phyloP scores from a whole-genome alignment of 805 yeast species.

The Yamadazyma olivae region DNA sequence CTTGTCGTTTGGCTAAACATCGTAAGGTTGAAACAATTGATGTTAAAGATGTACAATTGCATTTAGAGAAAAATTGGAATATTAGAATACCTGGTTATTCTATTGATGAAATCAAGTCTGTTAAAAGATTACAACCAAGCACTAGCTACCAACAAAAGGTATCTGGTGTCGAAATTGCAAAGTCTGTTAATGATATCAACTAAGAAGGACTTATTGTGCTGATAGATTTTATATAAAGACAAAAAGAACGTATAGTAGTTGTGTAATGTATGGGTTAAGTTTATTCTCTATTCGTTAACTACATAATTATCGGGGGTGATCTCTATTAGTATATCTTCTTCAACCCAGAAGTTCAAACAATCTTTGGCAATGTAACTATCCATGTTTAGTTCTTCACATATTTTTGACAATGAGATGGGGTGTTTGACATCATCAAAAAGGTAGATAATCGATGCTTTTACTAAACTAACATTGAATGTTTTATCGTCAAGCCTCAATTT shows the following conservation, averaged over 20 bases:
- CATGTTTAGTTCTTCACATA: conserved; percentile 40
- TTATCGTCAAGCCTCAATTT: conserved; percentile 45
- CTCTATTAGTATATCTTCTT: conserved; percentile 49
- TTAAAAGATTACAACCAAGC: conserved; percentile 70
- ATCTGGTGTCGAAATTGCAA: conserved; percentile 64
- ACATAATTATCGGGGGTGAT: conserved; percentile 28
- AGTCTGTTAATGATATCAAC: conserved; percentile 49
- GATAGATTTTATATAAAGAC: too few species aligned
- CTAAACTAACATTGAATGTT: conserved; percentile 57
- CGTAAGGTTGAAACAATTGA: conserved; percentile 85
- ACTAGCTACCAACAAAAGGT: conserved; percentile 61
- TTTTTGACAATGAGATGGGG: conserved; percentile 28
- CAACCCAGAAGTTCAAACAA: conserved; percentile 60
- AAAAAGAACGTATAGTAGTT: conserved; percentile 1
- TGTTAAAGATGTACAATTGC: conserved; percentile 85
- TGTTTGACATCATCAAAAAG: conserved; percentile 40
- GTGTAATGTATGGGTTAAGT: neutral
- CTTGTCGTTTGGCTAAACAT: conserved; percentile 93
- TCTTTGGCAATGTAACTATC: conserved; percentile 34
- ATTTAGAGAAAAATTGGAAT: conserved; percentile 77
- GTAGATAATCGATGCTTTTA: conserved; percentile 61
- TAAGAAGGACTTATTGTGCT: too few species aligned
- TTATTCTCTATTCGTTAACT: conserved; percentile 32
- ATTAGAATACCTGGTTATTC: conserved; percentile 91
- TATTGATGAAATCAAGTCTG: conserved; percentile 82